phyloP scores from a whole-genome alignment of 805 yeast species.

The Ogataea ramenticola region DNA sequence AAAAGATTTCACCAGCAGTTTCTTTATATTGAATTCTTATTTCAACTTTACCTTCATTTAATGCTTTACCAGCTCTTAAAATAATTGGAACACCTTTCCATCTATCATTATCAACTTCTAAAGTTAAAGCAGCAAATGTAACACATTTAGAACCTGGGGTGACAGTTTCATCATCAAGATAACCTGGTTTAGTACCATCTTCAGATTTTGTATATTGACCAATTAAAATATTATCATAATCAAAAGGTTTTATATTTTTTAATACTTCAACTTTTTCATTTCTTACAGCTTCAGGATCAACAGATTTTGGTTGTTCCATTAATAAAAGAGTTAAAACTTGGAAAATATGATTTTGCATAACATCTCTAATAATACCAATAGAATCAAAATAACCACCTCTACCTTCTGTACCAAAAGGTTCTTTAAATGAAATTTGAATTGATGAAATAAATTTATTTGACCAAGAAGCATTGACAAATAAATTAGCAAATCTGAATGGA shows the following conservation, averaged over 20 bases:
- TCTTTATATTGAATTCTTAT: slow-evolving; percentile 88
- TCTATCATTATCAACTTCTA: slow-evolving; percentile 82
- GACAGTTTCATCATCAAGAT: slow-evolving; percentile 89
- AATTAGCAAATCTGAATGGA: slow-evolving; percentile 86
- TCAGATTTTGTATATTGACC: slow-evolving; percentile 85
- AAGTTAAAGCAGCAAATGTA: slow-evolving; percentile 81
- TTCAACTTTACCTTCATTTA: slow-evolving; percentile 91
- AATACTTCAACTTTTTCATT: slow-evolving; percentile 94
- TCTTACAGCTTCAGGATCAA: slow-evolving; percentile 86
- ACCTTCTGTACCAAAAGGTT: slow-evolving; percentile 98
- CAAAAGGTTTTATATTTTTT: slow-evolving; percentile 68
- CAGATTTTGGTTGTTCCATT: slow-evolving; percentile 93
- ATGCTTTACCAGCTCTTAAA: slow-evolving; percentile 96
- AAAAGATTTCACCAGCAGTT: slow-evolving; percentile 76
- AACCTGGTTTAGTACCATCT: slow-evolving; percentile 87
- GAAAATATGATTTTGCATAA: slow-evolving; percentile 94
- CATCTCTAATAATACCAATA: slow-evolving; percentile 95
- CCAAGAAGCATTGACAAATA: slow-evolving; percentile 85
- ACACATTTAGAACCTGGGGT: slow-evolving; percentile 75
- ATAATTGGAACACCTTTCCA: slow-evolving; percentile 98
- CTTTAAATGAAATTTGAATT: slow-evolving; percentile 90
- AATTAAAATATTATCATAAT: slow-evolving; percentile 56
- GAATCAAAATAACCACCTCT: slow-evolving; percentile 96
- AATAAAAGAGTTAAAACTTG: slow-evolving; percentile 88
- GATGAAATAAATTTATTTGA: slow-evolving; percentile 68